Conservation (phyloP, 805 yeast species). For the Candida railenensis region DNA sequence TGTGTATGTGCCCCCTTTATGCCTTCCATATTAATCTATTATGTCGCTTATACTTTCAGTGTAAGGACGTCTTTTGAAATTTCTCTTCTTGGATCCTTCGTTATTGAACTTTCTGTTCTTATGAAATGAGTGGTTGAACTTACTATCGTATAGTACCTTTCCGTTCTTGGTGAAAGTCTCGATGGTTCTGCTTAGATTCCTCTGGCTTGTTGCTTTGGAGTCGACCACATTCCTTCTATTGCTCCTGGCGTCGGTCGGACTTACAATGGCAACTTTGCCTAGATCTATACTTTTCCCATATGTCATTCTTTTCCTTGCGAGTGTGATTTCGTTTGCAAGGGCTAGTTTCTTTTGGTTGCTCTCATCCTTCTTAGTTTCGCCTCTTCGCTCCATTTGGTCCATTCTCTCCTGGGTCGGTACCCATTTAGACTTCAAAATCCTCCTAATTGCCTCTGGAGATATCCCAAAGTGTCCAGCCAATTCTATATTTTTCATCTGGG, state of each 20-base stretch:
- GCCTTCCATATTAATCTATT: conserved; percentile 11
- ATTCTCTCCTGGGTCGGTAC: conserved; percentile 59
- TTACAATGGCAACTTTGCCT: conserved; percentile 1
- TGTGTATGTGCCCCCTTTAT: too few relatives aligned
- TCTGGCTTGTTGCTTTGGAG: neutral
- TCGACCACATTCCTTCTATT: neutral
- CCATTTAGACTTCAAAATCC: conserved; percentile 80
- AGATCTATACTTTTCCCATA: conserved; percentile 10
- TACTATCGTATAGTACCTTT: conserved; percentile 13
- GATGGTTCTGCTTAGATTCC: neutral
- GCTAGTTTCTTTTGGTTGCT: conserved; percentile 11
- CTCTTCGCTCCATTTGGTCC: conserved; percentile 45
- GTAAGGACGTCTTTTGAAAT: conserved; percentile 13
- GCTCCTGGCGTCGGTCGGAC: neutral
- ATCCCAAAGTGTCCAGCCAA: conserved; percentile 64
- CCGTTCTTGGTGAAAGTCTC: conserved; percentile 11
- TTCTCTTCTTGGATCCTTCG: conserved; percentile 1
- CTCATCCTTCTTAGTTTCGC: conserved; percentile 34
- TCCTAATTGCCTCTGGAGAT: conserved; percentile 79
- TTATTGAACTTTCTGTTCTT: conserved; percentile 9
- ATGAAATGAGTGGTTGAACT: conserved; percentile 12
- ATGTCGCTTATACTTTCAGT: conserved; percentile 24
- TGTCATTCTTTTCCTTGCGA: conserved; percentile 8
- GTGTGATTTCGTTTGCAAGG: conserved; percentile 8
- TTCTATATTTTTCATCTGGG: conserved; percentile 58